phyloP scores from a whole-genome alignment of 495 filamentous ascomycete species.

The Clohesyomyces aquaticus region DNA sequence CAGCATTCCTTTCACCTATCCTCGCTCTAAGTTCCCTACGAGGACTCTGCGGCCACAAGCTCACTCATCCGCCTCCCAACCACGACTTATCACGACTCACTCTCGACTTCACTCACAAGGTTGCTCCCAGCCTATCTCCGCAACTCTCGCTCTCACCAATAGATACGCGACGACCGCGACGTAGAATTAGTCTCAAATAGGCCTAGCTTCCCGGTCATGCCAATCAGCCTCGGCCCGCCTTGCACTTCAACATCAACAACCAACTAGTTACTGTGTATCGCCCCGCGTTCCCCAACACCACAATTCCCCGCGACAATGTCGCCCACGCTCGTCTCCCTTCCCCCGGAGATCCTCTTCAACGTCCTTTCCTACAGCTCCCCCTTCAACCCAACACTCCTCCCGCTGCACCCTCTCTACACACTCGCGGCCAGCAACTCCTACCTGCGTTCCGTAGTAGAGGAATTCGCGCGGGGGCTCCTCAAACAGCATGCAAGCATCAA shows the following conservation, averaged over 20 bases:
- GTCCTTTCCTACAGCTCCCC: slow-evolving; percentile 20
- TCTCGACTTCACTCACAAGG: no score
- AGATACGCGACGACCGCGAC: not conserved
- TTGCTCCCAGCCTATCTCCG: no score
- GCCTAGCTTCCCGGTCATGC: not conserved
- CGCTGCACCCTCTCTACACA: slow-evolving; percentile 10
- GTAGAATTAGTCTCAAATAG: not conserved
- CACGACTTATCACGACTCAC: no score
- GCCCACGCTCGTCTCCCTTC: slow-evolving; percentile 15
- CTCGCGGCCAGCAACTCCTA: slow-evolving; percentile 8
- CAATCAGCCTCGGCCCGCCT: not conserved
- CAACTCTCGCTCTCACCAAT: not conserved
- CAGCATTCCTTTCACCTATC: not conserved
- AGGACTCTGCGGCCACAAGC: no score
- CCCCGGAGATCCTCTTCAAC: slow-evolving; percentile 23
- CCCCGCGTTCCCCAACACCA: no score
- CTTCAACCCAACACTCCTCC: slow-evolving; percentile 4
- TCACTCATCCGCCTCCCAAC: no score
- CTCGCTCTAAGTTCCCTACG: not conserved
- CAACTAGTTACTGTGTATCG: no score
- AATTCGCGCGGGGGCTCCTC: slow-evolving; percentile 25
- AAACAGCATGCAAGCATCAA: slow-evolving; percentile 11
- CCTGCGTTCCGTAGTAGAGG: slow-evolving; percentile 22
- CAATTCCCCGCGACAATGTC: not conserved
- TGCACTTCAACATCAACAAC: not conserved